Base-by-base conservation (phyloP, 805 yeast genomes). In the Cyberlindnera saturnus region DNA sequence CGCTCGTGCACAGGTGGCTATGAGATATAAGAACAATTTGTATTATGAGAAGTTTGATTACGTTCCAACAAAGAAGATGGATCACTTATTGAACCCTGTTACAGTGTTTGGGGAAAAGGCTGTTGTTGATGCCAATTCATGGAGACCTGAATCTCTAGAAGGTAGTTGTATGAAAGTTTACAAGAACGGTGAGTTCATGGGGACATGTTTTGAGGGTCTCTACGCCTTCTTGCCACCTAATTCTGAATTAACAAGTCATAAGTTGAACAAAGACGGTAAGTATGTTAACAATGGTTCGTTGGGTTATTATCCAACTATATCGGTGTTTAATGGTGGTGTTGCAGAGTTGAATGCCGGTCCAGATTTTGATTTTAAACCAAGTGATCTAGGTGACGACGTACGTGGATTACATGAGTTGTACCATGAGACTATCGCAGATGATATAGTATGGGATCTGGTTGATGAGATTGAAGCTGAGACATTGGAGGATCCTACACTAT, bases 221-320 rank as follows among this genome's bases (percentile, higher is more conserved):
- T 79, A 77, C 48, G 83, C 88, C 20, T 90, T 87, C 56, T 62
- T 85, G 39, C 96, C 97, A 0, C 90, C 95, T 3, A 71, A 81
- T 44, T 77, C 90, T 34, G 81, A 77, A 47, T 63, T 74, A 36
- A 67, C 66, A 36, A 41, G 49, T 0, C 44, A 45, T 15, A 39
- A 39, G 32, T 39, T 23, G 10, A 66, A 65, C 42, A 65, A 66
- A 47, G 71, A 69, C 35, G 64, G 61, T 34, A 64, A 62, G 63
- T 49, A 66, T 56, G 77, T 54, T 13, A 95, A 93, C 59, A 96
- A 93, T 59, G 96, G 96, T 0, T 67, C 78, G 35, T 64, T 88
- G 42, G 99, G 98, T 0, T 93, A 93, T 60, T 93, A 81, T 63
- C 98, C 99, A 1, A 86, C 89, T 67, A 71, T 87, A 30, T 85